Base-by-base conservation (phyloP, 2,329 filamentous ascomycete species). In the Trichophyton schoenleinii region DNA sequence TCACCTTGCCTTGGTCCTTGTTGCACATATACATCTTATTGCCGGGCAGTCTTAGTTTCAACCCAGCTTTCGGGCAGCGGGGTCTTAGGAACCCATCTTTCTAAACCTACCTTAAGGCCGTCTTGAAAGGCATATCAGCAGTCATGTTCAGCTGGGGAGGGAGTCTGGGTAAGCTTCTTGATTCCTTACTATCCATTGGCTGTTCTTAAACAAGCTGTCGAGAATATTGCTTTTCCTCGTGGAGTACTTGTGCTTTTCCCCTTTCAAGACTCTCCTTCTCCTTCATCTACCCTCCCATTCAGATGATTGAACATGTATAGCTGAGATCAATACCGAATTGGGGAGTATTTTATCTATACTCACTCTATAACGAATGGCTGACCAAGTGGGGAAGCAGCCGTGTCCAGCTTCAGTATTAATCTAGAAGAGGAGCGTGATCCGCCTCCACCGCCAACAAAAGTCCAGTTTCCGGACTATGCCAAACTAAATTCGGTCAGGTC, bases 401-500 rank as follows among this genome's bases (percentile, higher is more conserved):
- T 69, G 58, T 70, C 72, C 57, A 66, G 72, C 20, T 64, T 71
- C 55, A 67, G 64, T 44, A 67, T 71, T 59, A 70, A 73, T 28
- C 68, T 70, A 22, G 70, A 75, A 49, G 73, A 72, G 64, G 76
- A 77, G 67, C 76, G 80, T 63, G 67, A 70, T 49, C 78, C 80
- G 44, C 81, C 81, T 53, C 69, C 78, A 38, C 70, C 70, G 62
- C 76, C 81, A 38, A 79, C 76, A 28, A 75, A 77, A 20, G 72
- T 82, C 55, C 79, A 79, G 60, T 83, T 83, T 65, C 81, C 81
- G 36, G 68, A 68, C 60, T 77, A 79, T 63, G 28, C 8, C 52
- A 55, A 13, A 11, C 6, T 55, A 9, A 41, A 36, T 15, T 42
- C 55, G 15, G 8, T 11, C 18, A 25, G 0, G 8, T 15, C 55